Base-by-base conservation (phyloP, 495 filamentous ascomycete genomes). In the Apodospora peruviana region DNA sequence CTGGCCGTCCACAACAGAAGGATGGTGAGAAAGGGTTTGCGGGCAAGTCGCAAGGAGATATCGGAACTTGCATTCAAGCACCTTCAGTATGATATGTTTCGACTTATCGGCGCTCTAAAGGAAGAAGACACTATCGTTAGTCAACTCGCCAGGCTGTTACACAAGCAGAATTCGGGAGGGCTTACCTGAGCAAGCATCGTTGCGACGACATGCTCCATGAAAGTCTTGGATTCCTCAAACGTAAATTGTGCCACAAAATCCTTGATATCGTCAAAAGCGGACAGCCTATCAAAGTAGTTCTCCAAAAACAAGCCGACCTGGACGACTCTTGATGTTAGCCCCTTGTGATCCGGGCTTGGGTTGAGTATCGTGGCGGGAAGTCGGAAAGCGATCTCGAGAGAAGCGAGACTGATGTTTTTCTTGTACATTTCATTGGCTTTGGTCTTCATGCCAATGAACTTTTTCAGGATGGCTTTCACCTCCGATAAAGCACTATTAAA, bases 231-330 rank as follows among this genome's bases (percentile, higher is more conserved):
- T 34, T 71, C 64, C 10, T 58, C 50, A 20, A 59, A 56, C 11
- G 48, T 48, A 12, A 73, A 57, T 1, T 57, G 42, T 9, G 64
- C 51, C 12, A 73, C 45, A 29, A 60, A 67, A 2, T 29, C 43
- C 43, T 62, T 67, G n/a, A 72, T 22, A 20, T 69, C 68, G 18
- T 59, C 52, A 46, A 73, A 66, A 8, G 56, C 65, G 2, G 57
- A 47, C 8, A 68, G 43, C 10, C 57, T 60, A 4, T 63, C 52
- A 43, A 58, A 68, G 44, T 69, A 59, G 20, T 62, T 46, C 9
- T 65, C 51, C 7, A 73, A 39, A 27, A 69, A 63, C 2, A 60
- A 35, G 4, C 51, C 48, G 18, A 76, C 49, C 17, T 63, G 55
- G 18, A 56, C 20, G 21, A 69, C 57, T 10, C 64, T 51, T 16